Base-by-base conservation (phyloP, 2,329 filamentous ascomycete species). In the Stemphylium lycopersici region DNA sequence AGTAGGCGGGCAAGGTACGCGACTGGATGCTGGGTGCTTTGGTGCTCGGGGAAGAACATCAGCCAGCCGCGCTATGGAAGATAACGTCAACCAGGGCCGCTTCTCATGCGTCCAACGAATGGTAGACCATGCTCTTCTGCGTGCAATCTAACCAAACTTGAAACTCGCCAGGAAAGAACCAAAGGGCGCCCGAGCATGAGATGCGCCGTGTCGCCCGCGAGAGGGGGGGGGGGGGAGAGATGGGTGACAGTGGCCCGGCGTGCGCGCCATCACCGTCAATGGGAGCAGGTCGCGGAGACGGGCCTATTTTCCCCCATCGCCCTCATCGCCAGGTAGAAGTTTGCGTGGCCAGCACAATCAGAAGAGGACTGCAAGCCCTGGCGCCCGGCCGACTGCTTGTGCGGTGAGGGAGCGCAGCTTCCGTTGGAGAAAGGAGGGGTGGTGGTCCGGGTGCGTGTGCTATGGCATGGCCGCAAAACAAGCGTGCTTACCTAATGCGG, bases 91-190 rank as follows among this genome's bases (percentile, higher is more conserved):
- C 42, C 42, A 45, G 51, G 49, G 58, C 50, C 47, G 58, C 62
- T 61, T 62, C 67, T 39, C 52, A 51, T 51, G 55, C 51, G 53
- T 42, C 55, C 55, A 62, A 59, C 68, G 68, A 71, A 70, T 70
- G 52, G 56, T 47, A 55, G 45, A 56, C 57, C 56, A 47, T 48
- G 43, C 54, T 47, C 53, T 58, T 39, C 61, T 63, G 61, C 60
- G 65, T 63, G 68, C 65, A 72, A 72, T 73, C 66, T 69, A 72
- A 67, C 58, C 57, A 61, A 57, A 65, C 61, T 59, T 70, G 69
- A 69, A 69, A 73, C 68, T 55, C 41, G 59, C 59, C 58, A 61
- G 62, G 47, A 61, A 55, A 61, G 59, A 52, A 52, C 22, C 36
- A 45, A 55, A 58, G 53, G 55, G 55, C 41, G 42, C 52, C 45